Evolutionary conservation across 495 filamentous ascomycete species (phyloP), one percentile per base, ranked within the genome.

Genomic region (Cairneyella variabilis): DNA sequence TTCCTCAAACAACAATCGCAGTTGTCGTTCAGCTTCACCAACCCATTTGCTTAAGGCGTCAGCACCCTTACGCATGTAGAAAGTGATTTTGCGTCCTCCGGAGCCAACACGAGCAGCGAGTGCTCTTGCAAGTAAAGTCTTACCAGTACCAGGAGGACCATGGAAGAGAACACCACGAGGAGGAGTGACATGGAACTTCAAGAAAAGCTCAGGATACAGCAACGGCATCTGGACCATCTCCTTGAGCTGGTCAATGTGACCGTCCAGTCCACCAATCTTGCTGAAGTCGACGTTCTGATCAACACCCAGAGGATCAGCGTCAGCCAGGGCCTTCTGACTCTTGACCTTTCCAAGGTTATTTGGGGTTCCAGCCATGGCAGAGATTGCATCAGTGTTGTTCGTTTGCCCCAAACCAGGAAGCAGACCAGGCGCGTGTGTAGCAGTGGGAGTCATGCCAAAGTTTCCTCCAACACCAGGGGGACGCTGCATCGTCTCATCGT

Each of bases 31-130:
- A 12, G 95, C 95, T 71, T 98, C 93, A 64, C 93, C 93, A 51
- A 97, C 95, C 93, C 93, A 98, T 72, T 98, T 98, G 69, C 90
- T 96, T 38, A 97, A 74, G 40, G 90, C 90, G 76, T 98, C 93
- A 28, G 91, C 95, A 51, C 95, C 93, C 67, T 98, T 98, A 34
- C 93, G 83, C 93, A 98, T 98, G 71, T 97, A 98, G 59, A 98
- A 98, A 0, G 89, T 97, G 43, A 98, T 90, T 65, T 97, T 97
- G 48, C 85, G 83, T 39, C 90, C 90, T 49, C 91, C 85, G 32
- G 73, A 69, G 3, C 78, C 76, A 45, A 93, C 83, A 52, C 84
- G 88, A 44, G 89, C 88, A 16, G 95, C 90, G 17, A 98, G 75
- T 39, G 93, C 93, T 57, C 93, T 83, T 34, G 93, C 93, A 62